A percentile compares a stretch with the other conserved stretches of the same genome.
These are phyloP conservation scores for Aspergillus diversus DNA, from an alignment of 495 filamentous ascomycete genomes.

Conservation along the genomic window DNA sequence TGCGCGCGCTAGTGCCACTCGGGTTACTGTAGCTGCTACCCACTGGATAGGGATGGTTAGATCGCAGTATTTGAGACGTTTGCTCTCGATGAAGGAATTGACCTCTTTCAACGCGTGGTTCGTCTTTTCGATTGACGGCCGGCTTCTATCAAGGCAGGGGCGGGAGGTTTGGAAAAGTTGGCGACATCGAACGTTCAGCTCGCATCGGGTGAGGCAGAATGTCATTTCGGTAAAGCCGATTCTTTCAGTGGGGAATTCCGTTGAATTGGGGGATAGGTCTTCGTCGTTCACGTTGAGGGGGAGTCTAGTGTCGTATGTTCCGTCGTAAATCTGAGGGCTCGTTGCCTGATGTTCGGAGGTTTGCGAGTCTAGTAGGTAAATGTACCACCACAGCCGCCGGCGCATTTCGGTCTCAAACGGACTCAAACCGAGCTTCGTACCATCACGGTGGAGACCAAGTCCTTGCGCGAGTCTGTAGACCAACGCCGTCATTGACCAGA, in stretches of 20 bases:
- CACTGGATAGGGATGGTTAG: conserved; percentile 63
- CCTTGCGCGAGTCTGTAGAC: no score
- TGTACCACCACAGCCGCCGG: no score
- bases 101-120: conserved; percentile 13
- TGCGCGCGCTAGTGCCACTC: conserved; percentile 65
- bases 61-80: conserved; percentile 61
- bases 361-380: no score
- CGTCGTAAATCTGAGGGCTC: conserved; percentile 58
- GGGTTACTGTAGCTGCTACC: conserved; percentile 65
- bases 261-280: background rate
- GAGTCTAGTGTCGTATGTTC: conserved; percentile 69
- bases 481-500: no score
- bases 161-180: conserved; percentile 21
- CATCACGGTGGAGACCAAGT: no score
- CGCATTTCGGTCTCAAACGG: no score
- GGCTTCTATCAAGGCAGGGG: no score
- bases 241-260: conserved; percentile 46
- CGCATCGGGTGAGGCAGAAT: conserved; percentile 65
- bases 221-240: conserved; percentile 71
- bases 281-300: conserved; percentile 77
- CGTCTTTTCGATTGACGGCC: no score
- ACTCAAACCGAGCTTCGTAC: no score
- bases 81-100: conserved; percentile 42
- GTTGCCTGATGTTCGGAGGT: conserved; percentile 78
- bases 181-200: conserved; percentile 44